Percentiles rank a stretch among this genome's conserved stretches.
Evolutionary conservation across 2,329 filamentous ascomycete species (phyloP).

Genomic region (Colletotrichum sp.): DNA sequence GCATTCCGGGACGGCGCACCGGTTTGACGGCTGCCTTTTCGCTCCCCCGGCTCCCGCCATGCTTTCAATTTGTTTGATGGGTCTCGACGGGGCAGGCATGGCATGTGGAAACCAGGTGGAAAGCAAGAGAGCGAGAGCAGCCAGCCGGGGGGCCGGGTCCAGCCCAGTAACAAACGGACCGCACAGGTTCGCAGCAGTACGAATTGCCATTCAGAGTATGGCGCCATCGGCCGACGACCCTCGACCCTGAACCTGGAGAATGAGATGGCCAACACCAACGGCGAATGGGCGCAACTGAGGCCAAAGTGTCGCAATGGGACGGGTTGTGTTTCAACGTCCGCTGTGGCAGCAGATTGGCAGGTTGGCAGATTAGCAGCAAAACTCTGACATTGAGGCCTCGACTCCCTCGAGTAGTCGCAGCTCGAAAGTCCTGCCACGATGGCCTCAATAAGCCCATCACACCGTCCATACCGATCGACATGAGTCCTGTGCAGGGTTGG

Average conservation of each 20-base stretch:
- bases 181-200: neutral
- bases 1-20: neutral
- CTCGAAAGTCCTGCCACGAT: neutral
- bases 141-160: neutral
- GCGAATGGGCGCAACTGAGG: neutral
- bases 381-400: neutral
- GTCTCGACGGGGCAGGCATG: neutral
- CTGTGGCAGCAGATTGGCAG: neutral
- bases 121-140: neutral
- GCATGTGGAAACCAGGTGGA: neutral
- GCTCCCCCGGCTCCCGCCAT: neutral
- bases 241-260: neutral
- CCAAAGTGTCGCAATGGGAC: neutral
- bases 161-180: neutral
- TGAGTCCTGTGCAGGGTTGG: neutral
- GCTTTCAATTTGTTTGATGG: neutral
- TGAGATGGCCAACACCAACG: neutral
- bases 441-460: neutral
- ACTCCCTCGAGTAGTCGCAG: neutral
- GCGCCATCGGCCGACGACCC: neutral
- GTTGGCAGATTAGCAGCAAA: neutral
- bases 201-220: neutral
- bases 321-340: slow-evolving; percentile 1
- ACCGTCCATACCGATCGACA: neutral
- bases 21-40: slow-evolving; percentile 11